A percentile compares a stretch with the other conserved stretches of the same genome.
Evolutionary conservation across 2,329 filamentous ascomycete species (phyloP).

Genomic region (Xylaria sp.): DNA sequence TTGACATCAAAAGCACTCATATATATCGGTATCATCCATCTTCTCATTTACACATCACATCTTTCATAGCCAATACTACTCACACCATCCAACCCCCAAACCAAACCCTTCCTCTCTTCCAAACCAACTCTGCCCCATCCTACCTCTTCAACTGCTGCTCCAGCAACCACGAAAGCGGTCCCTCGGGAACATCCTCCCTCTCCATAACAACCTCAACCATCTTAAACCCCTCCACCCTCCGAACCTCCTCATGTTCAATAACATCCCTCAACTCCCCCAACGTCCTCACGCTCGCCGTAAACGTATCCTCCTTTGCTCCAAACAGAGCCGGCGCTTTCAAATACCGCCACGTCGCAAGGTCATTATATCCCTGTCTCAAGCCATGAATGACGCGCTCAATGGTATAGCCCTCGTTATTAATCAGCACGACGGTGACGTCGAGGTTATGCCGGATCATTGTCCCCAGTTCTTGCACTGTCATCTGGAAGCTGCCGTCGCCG

Average conservation of each 20-base stretch:
- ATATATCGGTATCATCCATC: too few relatives aligned
- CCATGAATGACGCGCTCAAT: slow-evolving; percentile 56
- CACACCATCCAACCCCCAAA: too few relatives aligned
- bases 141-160: slow-evolving; percentile 5
- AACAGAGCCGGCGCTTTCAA: slow-evolving; percentile 45
- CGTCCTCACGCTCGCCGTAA: slow-evolving; percentile 37
- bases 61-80: too few relatives aligned
- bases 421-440: slow-evolving; percentile 45
- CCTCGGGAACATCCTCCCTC: slow-evolving; percentile 30
- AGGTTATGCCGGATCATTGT: slow-evolving; percentile 55
- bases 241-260: slow-evolving; percentile 19
- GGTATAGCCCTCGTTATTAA: slow-evolving; percentile 57
- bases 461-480: slow-evolving; percentile 61
- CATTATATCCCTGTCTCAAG: slow-evolving; percentile 48
- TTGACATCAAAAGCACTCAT: too few relatives aligned
- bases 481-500: slow-evolving; percentile 60
- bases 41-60: too few relatives aligned
- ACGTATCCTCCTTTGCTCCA: slow-evolving; percentile 38
- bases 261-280: slow-evolving; percentile 42
- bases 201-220: slow-evolving; percentile 34
- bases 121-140: neutral
- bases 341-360: slow-evolving; percentile 49
- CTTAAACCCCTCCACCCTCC: slow-evolving; percentile 25
- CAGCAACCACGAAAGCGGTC: slow-evolving; percentile 15
- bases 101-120: too few relatives aligned